Evolutionary conservation across 2,329 filamentous ascomycete genomes (phyloP), one percentile per base, ranked within the genome.

Genomic region (Aciculosporium take): DNA sequence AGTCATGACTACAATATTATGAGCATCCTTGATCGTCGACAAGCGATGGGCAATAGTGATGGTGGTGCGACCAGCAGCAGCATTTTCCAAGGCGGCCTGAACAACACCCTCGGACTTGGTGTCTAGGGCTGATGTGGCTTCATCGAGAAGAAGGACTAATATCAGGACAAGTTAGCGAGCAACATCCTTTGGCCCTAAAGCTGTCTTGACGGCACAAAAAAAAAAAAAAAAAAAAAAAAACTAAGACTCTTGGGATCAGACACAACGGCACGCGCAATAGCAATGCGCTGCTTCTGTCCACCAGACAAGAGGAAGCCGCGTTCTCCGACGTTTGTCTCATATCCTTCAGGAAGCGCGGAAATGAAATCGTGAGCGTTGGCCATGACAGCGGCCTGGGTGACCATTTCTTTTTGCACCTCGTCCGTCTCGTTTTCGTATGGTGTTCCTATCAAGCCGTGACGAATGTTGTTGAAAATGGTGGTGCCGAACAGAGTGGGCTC

Each of bases 301-400:
- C 91, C 91, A 42, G 85, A 94, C 7, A 98, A 71, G 40, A 95
- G 65, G 57, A 94, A 94, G 8, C 91, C 91, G 47, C 88, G 81
- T 60, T 96, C 87, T 43, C 91, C 91, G n/a, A 96, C 89, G 49
- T 93, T 80, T 0, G 91, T 96, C 49, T 94, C 76, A 53, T 96
- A 96, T 2, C 84, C 83, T 50, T 96, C 83, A 0, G 91, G 87
- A 1, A 96, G 72, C 10, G 71, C 63, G 5, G 68, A 74, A 49
- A 98, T 81, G 56, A 98, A 98, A 49, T 94, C 87, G 56, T 96
- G 88, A 1, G 89, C 89, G 51, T 96, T 95, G 12, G 91, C 84
- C 71, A 84, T 93, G 59, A 78, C 84, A 7, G 91, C 85, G 13
- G 91, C 91, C 32, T 84, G 74, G 38, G 83, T 71, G 30, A 96